These are phyloP conservation scores for Moringa oleifera DNA, from an alignment of 345 rosid species.

Conservation along the genomic window DNA sequence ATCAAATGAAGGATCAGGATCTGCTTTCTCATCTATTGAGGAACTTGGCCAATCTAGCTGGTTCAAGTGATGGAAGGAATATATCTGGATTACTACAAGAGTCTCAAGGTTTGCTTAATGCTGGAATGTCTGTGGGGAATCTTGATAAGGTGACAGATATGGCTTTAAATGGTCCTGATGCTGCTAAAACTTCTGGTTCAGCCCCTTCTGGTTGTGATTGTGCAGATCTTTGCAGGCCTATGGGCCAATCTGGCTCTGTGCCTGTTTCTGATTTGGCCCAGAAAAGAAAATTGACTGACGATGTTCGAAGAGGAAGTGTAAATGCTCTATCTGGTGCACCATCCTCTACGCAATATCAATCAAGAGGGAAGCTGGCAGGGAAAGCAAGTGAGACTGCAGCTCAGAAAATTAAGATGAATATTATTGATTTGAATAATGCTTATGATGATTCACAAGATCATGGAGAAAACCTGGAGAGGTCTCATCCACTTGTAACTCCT, in stretches of 20 bases:
- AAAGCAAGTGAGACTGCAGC: constrained; percentile 20
- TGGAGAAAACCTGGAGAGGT: constrained; percentile 29
- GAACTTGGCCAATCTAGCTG: constrained; percentile 39
- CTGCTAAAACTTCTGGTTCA: constrained; percentile 29
- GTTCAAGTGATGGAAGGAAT: constrained; percentile 30
- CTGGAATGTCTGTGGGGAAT: constrained; percentile 26
- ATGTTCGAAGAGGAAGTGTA: constrained; percentile 12
- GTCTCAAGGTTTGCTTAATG: constrained; percentile 28
- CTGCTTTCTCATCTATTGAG: constrained; percentile 54
- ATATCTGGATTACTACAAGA: constrained; percentile 42
- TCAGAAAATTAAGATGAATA: constrained; percentile 32
- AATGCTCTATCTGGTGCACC: constrained; percentile 14
- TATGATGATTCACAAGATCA: constrained; percentile 46
- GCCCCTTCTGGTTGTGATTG: constrained; percentile 19
- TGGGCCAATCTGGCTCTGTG: constrained; percentile 18
- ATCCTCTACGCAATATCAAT: constrained; percentile 13
- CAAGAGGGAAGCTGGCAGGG: constrained; percentile 12
- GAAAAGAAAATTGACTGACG: constrained; percentile 11
- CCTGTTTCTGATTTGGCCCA: constrained; percentile 24
- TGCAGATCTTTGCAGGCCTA: constrained; percentile 17
- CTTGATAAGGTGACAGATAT: constrained; percentile 21
- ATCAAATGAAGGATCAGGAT: constrained; percentile 49
- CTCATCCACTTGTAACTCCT: constrained; percentile 24
- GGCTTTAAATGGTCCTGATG: constrained; percentile 18
- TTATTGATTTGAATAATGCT: constrained; percentile 56